Evolutionary conservation across 2,329 filamentous ascomycete genomes (phyloP).

Genomic region (Zarea fungicola): DNA sequence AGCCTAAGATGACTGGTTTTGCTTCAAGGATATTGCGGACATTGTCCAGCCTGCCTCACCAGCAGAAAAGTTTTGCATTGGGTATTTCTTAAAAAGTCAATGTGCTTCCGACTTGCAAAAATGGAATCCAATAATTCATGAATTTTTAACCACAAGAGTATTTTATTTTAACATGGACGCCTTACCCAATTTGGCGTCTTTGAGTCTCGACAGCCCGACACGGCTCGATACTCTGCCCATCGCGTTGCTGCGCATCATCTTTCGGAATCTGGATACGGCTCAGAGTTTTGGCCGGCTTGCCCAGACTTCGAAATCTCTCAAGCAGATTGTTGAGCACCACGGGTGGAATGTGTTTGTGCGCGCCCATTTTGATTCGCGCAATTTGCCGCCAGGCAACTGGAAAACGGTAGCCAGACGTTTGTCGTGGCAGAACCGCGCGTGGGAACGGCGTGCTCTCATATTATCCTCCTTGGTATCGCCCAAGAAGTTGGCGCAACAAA

Average conservation of each 20-base stretch:
- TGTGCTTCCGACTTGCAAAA: not conserved
- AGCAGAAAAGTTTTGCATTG: not conserved
- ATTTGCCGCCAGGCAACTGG: conserved; percentile 26
- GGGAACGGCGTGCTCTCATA: conserved; percentile 36
- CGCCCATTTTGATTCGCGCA: conserved; percentile 31
- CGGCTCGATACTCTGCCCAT: conserved; percentile 32
- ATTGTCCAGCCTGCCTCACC: too few species aligned
- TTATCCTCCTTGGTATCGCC: conserved; percentile 15
- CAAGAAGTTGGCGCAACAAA: not conserved
- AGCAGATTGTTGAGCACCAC: conserved; percentile 27
- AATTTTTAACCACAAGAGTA: not conserved
- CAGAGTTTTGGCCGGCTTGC: conserved; percentile 33
- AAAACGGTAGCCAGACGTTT: conserved; percentile 32
- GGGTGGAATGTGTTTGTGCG: conserved; percentile 41
- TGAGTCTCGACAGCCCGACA: conserved; percentile 2
- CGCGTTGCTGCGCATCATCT: conserved; percentile 36
- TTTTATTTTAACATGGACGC: conserved; percentile 1
- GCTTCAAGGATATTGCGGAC: too few species aligned
- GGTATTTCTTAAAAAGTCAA: not conserved
- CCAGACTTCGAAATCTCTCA: conserved; percentile 29
- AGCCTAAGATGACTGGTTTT: too few species aligned
- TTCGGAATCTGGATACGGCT: conserved; percentile 36
- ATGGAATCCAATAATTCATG: not conserved
- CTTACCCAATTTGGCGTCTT: not conserved
- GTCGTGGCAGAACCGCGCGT: conserved; percentile 39